Percentiles rank a stretch among this genome's conserved stretches.
Evolutionary conservation across 1,139 yeast genomes (phyloP).

Genomic region (Taphrina communis): DNA sequence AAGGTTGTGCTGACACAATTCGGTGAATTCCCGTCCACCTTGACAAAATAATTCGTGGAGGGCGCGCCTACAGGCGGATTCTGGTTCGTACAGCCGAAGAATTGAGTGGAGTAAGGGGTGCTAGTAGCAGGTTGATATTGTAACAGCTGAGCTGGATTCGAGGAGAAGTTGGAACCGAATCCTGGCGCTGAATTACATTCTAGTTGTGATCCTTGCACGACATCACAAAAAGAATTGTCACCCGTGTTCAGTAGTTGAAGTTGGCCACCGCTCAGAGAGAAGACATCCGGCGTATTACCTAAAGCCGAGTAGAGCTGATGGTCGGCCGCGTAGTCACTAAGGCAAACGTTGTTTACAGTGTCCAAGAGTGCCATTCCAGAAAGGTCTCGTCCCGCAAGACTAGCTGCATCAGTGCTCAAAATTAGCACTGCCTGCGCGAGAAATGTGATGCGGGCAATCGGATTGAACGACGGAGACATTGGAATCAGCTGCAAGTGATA

Average conservation of each 20-base stretch:
- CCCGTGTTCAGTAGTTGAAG: neutral
- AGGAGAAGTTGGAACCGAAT: neutral
- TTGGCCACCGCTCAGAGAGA: neutral
- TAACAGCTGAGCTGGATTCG: neutral
- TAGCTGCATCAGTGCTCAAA: neutral
- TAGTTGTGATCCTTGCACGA: conserved; percentile 7
- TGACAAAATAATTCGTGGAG: conserved; percentile 4
- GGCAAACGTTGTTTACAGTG: conserved; percentile 7
- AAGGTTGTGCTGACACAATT: conserved; percentile 1
- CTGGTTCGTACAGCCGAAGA: conserved; percentile 12
- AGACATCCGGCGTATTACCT: neutral
- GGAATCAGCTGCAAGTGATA: neutral
- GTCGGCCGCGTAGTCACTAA: conserved; percentile 13
- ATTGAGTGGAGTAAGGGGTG: neutral
- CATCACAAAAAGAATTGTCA: conserved; percentile 3
- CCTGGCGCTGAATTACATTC: neutral
- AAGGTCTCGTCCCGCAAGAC: neutral
- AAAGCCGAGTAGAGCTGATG: conserved; percentile 10
- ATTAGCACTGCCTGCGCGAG: neutral
- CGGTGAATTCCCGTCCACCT: neutral
- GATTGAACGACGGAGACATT: neutral
- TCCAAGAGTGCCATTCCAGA: neutral
- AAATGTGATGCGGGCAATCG: neutral
- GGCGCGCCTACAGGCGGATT: conserved; percentile 5
- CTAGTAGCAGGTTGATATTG: neutral